Evolutionary conservation across 306 rosid genomes (phyloP).

Genomic region (Dryas octopetala): DNA sequence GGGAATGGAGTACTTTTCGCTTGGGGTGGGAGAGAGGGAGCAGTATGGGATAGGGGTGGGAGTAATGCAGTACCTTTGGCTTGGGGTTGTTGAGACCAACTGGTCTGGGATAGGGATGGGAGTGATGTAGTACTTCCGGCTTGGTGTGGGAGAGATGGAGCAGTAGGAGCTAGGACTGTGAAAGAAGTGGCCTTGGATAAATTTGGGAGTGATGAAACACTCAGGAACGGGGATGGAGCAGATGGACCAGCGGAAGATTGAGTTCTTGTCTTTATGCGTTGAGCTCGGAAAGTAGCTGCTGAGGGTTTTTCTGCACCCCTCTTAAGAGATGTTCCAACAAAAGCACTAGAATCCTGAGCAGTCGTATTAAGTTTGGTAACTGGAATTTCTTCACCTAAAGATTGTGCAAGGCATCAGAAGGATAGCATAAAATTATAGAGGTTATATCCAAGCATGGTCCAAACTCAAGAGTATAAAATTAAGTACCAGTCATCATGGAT

Average conservation of each 20-base stretch:
- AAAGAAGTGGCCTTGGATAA: not conserved
- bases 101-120: not conserved
- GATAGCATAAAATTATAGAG: not conserved
- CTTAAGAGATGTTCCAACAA: constrained; percentile 10
- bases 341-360: constrained; percentile 7
- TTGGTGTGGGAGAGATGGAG: not conserved
- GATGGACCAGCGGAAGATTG: constrained; percentile 2
- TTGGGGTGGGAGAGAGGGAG: constrained; percentile 7
- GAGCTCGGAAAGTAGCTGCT: not conserved
- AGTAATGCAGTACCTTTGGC: not conserved
- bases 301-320: constrained; percentile 11
- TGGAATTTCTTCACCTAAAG: constrained; percentile 21
- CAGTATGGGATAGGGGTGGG: not conserved
- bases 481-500: constrained; percentile 6
- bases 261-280: constrained; percentile 1
- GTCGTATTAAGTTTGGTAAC: not conserved
- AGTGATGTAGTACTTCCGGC: not conserved
- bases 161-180: not conserved
- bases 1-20: not conserved
- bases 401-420: constrained; percentile 3
- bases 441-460: not conserved
- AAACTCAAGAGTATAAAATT: not conserved
- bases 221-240: not conserved
- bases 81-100: not conserved
- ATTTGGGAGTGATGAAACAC: not conserved